These are phyloP conservation scores for Zygnema circumcarinatum DNA, from an alignment of 139 green algal genomes.

Conservation along the genomic window DNA sequence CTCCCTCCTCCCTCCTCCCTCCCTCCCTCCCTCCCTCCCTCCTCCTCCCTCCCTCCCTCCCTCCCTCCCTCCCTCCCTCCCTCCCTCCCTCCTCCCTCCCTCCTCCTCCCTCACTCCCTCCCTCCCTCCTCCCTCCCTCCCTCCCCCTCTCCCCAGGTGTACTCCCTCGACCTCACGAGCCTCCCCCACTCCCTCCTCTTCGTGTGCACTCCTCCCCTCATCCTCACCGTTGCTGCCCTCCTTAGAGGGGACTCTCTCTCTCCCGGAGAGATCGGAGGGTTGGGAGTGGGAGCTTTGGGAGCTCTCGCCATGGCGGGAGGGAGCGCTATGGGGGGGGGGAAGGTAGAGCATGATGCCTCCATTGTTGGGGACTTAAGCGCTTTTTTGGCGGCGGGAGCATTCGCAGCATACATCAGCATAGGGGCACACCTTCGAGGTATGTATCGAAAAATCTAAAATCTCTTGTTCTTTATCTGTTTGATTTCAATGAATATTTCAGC, in stretches of 20 bases:
- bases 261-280: conserved; percentile 17
- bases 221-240: conserved; percentile 68
- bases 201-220: conserved; percentile 74
- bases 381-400: conserved; percentile 66
- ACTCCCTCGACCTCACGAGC: conserved; percentile 47
- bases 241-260: conserved; percentile 72
- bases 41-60: too few species aligned
- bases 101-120: too few species aligned
- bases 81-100: too few species aligned
- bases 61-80: too few species aligned
- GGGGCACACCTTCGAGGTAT: conserved; percentile 59
- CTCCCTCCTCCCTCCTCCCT: too few species aligned
- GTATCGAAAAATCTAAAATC: too few species aligned
- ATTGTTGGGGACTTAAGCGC: conserved; percentile 72
- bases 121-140: too few species aligned
- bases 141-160: conserved; percentile 68
- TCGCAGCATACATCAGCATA: conserved; percentile 67
- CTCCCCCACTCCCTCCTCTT: conserved; percentile 82
- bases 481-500: background rate
- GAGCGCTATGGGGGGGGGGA: background rate
- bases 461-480: conserved; percentile 17
- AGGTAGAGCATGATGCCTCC: conserved; percentile 54
- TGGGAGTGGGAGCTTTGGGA: conserved; percentile 16
- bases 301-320: background rate
- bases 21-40: too few species aligned